phyloP scores from a whole-genome alignment of 257 asterid species.

The Solanum raphanifolium region DNA sequence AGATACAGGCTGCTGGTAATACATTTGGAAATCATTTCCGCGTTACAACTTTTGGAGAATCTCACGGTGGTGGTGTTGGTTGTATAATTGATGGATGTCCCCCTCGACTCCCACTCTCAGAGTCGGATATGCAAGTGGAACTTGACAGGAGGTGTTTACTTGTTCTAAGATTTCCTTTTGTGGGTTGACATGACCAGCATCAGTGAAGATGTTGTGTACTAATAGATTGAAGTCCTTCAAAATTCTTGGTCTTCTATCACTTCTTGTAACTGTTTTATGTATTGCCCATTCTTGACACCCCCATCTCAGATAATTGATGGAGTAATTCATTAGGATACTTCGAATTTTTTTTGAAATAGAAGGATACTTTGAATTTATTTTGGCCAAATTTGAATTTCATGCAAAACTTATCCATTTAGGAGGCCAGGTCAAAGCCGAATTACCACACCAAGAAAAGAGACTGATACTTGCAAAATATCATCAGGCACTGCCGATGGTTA shows the following conservation, averaged over 20 bases:
- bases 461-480: slow-evolving; percentile 81
- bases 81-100: slow-evolving; percentile 97
- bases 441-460: slow-evolving; percentile 96
- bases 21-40: slow-evolving; percentile 76
- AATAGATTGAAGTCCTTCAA: not conserved
- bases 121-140: slow-evolving; percentile 85
- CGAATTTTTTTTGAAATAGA: not conserved
- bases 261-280: not conserved
- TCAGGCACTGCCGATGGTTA: slow-evolving; percentile 85
- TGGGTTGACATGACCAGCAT: not conserved
- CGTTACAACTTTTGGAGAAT: slow-evolving; percentile 93
- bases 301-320: not conserved
- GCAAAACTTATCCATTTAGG: slow-evolving; percentile 31
- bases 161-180: not conserved
- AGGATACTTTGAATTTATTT: not conserved
- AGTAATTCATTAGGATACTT: not conserved
- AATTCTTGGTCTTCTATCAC: not conserved
- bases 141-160: slow-evolving; percentile 80
- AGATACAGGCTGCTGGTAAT: slow-evolving; percentile 69
- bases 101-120: slow-evolving; percentile 86
- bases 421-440: slow-evolving; percentile 99
- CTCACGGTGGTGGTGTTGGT: slow-evolving; percentile 99
- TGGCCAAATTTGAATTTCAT: not conserved
- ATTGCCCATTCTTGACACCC: not conserved
- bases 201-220: not conserved